Evolutionary conservation across 768 basidiomycete genomes (phyloP).

Genomic region (Mycena albidolilacea): DNA sequence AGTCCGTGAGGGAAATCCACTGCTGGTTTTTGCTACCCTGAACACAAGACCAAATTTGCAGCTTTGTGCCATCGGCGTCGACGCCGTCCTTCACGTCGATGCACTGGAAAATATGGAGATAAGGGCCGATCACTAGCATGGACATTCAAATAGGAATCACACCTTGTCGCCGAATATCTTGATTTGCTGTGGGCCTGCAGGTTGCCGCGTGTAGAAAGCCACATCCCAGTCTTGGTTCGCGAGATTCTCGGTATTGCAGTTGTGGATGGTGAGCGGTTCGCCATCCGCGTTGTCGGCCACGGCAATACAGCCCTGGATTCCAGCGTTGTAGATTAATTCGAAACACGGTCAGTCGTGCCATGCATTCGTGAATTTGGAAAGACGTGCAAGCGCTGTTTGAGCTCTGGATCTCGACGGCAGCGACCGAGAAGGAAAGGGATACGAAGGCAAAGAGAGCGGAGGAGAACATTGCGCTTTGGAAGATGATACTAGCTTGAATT

Average conservation of each 20-base stretch:
- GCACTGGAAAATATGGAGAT: not conserved
- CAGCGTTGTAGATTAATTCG: not conserved
- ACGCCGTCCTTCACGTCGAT: not conserved
- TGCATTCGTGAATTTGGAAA: not conserved
- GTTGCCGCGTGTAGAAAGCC: not conserved
- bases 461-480: not conserved
- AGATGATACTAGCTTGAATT: no score
- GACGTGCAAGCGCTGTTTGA: not conserved
- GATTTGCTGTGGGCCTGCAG: not conserved
- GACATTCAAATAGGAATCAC: not conserved
- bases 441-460: not conserved
- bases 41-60: constrained; percentile 20
- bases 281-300: not conserved
- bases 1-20: constrained; percentile 13
- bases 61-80: constrained; percentile 21
- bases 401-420: constrained; percentile 9
- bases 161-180: constrained; percentile 6
- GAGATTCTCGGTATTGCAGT: constrained; percentile 6
- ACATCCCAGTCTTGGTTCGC: not conserved
- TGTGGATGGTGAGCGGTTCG: not conserved
- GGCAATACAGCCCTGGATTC: constrained; percentile 5
- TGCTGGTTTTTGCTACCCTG: not conserved
- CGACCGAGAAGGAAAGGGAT: not conserved
- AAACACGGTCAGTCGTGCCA: not conserved
- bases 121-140: not conserved